A percentile compares a stretch with the other conserved stretches of the same genome.
These are phyloP conservation scores for Fragilariopsis cylindrus DNA, from an alignment of 108 stramenopile genomes.

Conservation along the genomic window DNA sequence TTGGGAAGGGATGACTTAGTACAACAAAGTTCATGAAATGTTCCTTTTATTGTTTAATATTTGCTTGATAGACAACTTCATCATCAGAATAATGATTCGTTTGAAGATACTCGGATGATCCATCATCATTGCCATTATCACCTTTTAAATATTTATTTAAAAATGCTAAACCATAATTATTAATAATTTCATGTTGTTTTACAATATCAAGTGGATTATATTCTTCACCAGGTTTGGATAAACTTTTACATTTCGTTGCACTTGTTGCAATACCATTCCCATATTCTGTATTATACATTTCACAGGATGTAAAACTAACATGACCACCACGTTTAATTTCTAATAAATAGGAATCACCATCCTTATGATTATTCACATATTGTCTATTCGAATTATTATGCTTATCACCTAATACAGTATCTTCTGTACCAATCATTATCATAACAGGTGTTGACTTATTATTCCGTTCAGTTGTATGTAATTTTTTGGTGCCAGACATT, in stretches of 20 bases:
- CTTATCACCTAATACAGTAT: neutral
- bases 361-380: neutral
- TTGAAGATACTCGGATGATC: neutral
- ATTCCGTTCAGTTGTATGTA: neutral
- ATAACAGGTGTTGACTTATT: conserved; percentile 10
- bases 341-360: conserved; percentile 8
- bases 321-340: conserved; percentile 11
- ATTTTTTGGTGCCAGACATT: neutral
- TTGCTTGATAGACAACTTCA: neutral
- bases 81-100: neutral
- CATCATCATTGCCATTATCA: neutral
- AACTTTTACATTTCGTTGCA: neutral
- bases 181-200: conserved; percentile 6
- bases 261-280: conserved; percentile 13
- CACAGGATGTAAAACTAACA: conserved; percentile 17
- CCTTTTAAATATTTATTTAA: conserved; percentile 5
- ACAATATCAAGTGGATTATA: neutral
- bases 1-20: too few relatives aligned
- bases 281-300: conserved; percentile 11
- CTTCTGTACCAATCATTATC: conserved; percentile 9
- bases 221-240: neutral
- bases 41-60: neutral
- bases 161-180: conserved; percentile 6
- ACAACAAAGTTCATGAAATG: too few relatives aligned
- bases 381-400: neutral